Evolutionary conservation across 179 eudicot species (phyloP), one percentile per base, ranked within the genome.

Genomic region (Corrigiola litoralis): DNA sequence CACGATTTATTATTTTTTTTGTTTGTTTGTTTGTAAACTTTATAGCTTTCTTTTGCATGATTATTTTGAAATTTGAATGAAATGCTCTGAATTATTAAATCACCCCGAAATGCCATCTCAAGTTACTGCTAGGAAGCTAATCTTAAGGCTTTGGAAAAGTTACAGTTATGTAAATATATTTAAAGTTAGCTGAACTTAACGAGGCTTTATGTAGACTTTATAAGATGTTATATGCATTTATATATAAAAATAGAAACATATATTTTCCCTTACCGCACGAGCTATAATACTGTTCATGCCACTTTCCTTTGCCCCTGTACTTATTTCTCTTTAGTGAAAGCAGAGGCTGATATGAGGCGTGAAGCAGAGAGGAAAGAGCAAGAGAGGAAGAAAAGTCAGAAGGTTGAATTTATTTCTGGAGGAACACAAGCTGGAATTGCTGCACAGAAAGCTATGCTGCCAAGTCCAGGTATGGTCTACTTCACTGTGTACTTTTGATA

Each of bases 291-390:
- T 21, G 17, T 58, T 21, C 28, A 47, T 62, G 40, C 63, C 32
- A 38, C 40, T 17, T 44, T 24, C 66, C n/a, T 6, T 18, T 6
- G 4, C 37, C 31, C 29, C 4, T 25, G 33, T 63, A 6, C 55
- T 63, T 23, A 65, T 41, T 6, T 37, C 17, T 23, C 24, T 25
- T 61, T 37, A 56, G 40, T 38, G 61, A 45, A 61, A 62, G 65
- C 75, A 94, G 99, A 94, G 78, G 94, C 80, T 77, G 97, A 91
- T 71, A 85, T 86, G 90, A 94, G 78, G 68, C 87, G 87, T 71
- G 98, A 92, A 65, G 66, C 78, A 91, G 97, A 92, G 77, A 84
- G 92, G 72, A 92, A 78, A 73, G 95, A 90, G 69, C 96, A 85
- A 72, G 99, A 94, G 69, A 81, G 72, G 75, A 94, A 90, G 83